Percentiles rank a stretch among this genome's conserved stretches.
phyloP scores from a whole-genome alignment of 2,329 filamentous ascomycete species.

The Botrytis sinoallii region DNA sequence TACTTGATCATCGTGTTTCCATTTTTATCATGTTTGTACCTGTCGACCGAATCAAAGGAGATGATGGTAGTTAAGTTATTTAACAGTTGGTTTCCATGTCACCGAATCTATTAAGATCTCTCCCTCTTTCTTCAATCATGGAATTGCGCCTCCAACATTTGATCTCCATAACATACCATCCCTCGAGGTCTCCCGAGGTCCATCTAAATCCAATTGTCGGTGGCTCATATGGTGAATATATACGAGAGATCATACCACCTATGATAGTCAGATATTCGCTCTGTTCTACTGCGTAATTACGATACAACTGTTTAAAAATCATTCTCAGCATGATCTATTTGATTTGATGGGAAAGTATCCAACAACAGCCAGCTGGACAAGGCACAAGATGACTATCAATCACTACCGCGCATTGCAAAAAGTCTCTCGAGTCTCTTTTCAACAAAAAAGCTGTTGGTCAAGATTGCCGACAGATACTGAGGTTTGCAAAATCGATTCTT shows the following conservation, averaged over 20 bases:
- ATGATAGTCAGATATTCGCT: background rate
- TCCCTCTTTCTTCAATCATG: background rate
- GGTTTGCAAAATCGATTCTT: background rate
- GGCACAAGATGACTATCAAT: background rate
- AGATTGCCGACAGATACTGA: background rate
- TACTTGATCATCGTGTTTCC: background rate
- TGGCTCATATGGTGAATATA: background rate
- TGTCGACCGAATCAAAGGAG: background rate
- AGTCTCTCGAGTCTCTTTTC: background rate
- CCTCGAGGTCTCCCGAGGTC: background rate
- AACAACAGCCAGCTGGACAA: background rate
- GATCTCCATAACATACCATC: background rate
- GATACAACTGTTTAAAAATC: background rate
- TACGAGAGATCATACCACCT: background rate
- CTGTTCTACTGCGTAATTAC: background rate
- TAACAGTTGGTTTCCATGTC: background rate
- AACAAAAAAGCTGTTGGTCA: background rate
- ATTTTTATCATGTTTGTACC: background rate
- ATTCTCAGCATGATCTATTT: background rate
- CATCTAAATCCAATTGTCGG: background rate
- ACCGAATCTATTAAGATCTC: background rate
- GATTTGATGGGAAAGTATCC: background rate
- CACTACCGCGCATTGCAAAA: background rate
- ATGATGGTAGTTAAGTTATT: background rate
- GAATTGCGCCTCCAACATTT: background rate